A percentile compares a stretch with the other conserved stretches of the same genome.
Evolutionary conservation across 306 rosid species (phyloP).

Genomic region (Notholithocarpus densiflorus): DNA sequence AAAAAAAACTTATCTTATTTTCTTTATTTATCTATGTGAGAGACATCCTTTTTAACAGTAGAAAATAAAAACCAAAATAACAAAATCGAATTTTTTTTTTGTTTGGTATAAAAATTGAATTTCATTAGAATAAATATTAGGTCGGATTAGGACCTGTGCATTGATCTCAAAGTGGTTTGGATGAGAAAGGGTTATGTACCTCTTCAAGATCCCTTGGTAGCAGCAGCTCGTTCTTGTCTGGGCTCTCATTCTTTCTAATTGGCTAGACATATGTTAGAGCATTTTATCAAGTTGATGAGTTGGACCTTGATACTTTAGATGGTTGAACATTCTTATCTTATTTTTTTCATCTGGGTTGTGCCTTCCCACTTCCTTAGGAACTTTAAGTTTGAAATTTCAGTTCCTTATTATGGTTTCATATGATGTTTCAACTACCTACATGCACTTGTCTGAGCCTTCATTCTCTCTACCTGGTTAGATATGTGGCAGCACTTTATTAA

Average conservation of each 20-base stretch:
- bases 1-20: background rate
- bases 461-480: background rate
- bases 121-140: too few relatives aligned
- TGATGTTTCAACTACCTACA: background rate
- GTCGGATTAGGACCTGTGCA: background rate
- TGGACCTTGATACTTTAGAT: background rate
- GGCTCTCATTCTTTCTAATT: background rate
- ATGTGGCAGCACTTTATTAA: background rate
- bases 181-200: background rate
- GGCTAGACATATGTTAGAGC: background rate
- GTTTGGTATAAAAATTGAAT: background rate
- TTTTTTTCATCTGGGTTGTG: background rate
- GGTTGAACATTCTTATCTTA: background rate
- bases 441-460: background rate
- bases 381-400: background rate
- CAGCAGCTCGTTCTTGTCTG: background rate
- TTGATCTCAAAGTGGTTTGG: background rate
- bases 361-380: background rate
- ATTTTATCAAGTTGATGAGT: background rate
- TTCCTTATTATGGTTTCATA: background rate
- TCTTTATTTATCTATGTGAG: background rate
- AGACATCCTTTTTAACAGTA: background rate
- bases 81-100: background rate
- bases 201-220: background rate
- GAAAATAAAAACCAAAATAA: background rate